phyloP scores from a whole-genome alignment of 2,329 filamentous ascomycete species.

The Lecanoromycetidae sp. region DNA sequence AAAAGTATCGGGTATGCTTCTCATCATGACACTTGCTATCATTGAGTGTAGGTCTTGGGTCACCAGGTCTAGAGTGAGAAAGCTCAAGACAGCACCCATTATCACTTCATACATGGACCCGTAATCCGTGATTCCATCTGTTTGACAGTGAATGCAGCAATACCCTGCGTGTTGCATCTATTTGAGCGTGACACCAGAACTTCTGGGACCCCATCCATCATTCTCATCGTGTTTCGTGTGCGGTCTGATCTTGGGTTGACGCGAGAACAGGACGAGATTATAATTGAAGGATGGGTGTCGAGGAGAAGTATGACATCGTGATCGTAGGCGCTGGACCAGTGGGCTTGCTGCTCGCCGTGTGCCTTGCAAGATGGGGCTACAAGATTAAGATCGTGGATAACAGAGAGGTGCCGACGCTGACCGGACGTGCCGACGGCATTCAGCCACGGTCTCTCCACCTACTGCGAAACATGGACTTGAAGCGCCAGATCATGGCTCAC shows the following conservation, averaged over 20 bases:
- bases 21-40: background rate
- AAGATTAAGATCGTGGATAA: slow-evolving; percentile 93
- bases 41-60: too few species aligned
- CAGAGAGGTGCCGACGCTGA: slow-evolving; percentile 68
- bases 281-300: background rate
- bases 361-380: slow-evolving; percentile 84
- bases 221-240: too few species aligned
- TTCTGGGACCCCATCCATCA: too few species aligned
- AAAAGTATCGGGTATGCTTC: too few species aligned
- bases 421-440: slow-evolving; percentile 81
- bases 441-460: slow-evolving; percentile 82
- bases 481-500: slow-evolving; percentile 75
- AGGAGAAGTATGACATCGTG: slow-evolving; percentile 54
- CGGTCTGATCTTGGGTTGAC: too few species aligned
- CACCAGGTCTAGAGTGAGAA: too few species aligned
- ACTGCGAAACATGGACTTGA: slow-evolving; percentile 78
- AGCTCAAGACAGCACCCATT: too few species aligned
- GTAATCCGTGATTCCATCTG: too few species aligned
- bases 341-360: slow-evolving; percentile 76
- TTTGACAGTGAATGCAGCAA: too few species aligned
- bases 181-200: too few species aligned
- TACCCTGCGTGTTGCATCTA: too few species aligned
- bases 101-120: too few species aligned
- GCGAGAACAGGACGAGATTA: background rate
- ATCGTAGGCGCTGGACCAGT: slow-evolving; percentile 84